Base-by-base conservation (phyloP, 2,329 filamentous ascomycete genomes). In the Pyricularia pennisetigena region DNA sequence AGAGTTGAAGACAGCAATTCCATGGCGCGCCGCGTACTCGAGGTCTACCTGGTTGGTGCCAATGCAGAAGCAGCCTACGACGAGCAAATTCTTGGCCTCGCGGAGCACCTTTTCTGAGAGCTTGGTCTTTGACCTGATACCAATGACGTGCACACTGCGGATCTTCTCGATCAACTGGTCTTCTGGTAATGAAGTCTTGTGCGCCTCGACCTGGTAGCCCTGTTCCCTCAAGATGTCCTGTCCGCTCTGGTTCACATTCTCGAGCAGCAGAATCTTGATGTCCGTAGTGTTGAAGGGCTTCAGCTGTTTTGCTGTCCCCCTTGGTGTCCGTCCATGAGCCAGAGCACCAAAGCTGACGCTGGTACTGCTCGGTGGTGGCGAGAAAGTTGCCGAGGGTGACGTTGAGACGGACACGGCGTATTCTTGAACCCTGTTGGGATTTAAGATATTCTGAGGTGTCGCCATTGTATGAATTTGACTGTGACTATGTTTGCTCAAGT, bases 1-100 rank as follows among this genome's bases (percentile, higher is more conserved):
- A 64, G 95, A 98, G 82, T 99, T 99, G 88, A 99, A 99, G 71
- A 99, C 95, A 49, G 94, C 93, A 77, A 98, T 97, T 72, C 95
- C 93, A 76, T 91, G 88, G 73, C 86, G 85, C 65, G 93, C 93
- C 32, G 93, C 93, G 76, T 88, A 94, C 70, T 92, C 86, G 70
- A 97, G 87, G 77, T 97, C 90, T 72, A 97, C 93, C 79, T 97
- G 93, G 82, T 97, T 98, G 69, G 95, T 99, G 72, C 95, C 95
- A 74, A 99, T 99, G 79, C 95, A 99, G 86, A 99, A 99, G 82
- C 95, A 99, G 70, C 95, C 95, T 74, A 98, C 88, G 70, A 97
- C 95, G 69, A 98, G 90, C 68, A 99, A 86, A 78, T 97, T 97
- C 82, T 94, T 96, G 68, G 95, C 95, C 78, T 96, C 90, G 68